Evolutionary conservation across 768 basidiomycete species (phyloP), one percentile per base, ranked within the genome.

Genomic region (Trametes cingulata): DNA sequence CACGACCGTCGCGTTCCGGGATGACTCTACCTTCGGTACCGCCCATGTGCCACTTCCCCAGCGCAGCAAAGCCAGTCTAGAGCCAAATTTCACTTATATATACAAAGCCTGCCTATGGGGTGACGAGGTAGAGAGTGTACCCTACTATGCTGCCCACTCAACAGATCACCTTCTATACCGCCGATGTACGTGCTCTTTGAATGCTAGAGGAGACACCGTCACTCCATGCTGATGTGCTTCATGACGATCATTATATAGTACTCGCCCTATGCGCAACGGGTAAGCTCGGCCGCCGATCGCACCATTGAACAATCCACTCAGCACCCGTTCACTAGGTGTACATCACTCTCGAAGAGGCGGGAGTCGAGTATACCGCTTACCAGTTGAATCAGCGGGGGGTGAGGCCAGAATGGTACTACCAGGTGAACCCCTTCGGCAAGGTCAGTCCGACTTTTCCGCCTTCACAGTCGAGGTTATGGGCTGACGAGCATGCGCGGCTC

Each of bases 331-430:
- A 15, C 36, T 62, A 87, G 82, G 79, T 78, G n/a, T 82, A 86
- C 61, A 74, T 89, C 14, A 84, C 86, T 0, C 78, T 90, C 22
- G 75, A 78, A n/a, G 87, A 88, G 63, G 78, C 81, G 1, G 74
- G 78, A 3, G 75, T 80, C 3, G 64, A 78, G 1, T 84, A 76
- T 69, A 82, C 76, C 22, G 70, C 75, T 8, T 85, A 76, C 57
- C 79, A 86, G 63, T 80, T 90, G 45, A 83, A 87, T 63, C 36
- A 29, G 22, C 70, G 88, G 15, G 51, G 60, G 64, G 83, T 84
- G 73, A 90, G 88, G 72, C 87, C 87, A 0, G 82, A 80, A 48
- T 88, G 86, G 87, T 88, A 85, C 81, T 0, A 77, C 81, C 0
- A 83, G 58, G 80, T 90, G 29, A 90, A 88, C 71, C 83, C 83